Evolutionary conservation across 345 rosid genomes (phyloP).

Genomic region (Cardiospermum halicacabum): DNA sequence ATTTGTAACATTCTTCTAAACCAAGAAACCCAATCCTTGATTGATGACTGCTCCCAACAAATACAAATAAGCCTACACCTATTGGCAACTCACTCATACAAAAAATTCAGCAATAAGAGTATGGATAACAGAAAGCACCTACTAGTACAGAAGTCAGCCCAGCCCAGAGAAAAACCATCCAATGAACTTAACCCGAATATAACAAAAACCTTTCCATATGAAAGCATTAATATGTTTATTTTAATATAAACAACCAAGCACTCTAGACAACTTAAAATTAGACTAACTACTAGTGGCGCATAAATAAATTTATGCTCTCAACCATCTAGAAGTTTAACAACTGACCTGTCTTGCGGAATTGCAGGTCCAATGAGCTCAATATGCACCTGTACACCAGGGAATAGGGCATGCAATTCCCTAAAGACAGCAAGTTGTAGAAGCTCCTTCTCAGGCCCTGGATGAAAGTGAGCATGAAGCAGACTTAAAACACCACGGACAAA

Average conservation of each 20-base stretch:
- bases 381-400: conserved; percentile 55
- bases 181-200: conserved; percentile 1
- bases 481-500: not conserved
- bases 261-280: not conserved
- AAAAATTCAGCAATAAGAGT: not conserved
- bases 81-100: not conserved
- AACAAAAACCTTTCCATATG: not conserved
- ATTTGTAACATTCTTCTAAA: not conserved
- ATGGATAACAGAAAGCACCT: not conserved
- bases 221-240: not conserved
- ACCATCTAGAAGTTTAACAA: conserved; percentile 9
- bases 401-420: conserved; percentile 73
- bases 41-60: not conserved
- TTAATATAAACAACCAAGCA: not conserved
- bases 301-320: conserved; percentile 6
- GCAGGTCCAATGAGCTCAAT: conserved; percentile 81
- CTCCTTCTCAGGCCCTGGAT: conserved; percentile 90
- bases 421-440: conserved; percentile 78
- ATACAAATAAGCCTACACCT: not conserved
- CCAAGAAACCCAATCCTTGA: not conserved
- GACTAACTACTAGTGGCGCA: not conserved
- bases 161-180: not conserved
- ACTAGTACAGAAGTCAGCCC: not conserved
- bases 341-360: conserved; percentile 63
- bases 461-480: conserved; percentile 21